phyloP scores from a whole-genome alignment of 352 stramenopile species.

The Phytophthora multivora region DNA sequence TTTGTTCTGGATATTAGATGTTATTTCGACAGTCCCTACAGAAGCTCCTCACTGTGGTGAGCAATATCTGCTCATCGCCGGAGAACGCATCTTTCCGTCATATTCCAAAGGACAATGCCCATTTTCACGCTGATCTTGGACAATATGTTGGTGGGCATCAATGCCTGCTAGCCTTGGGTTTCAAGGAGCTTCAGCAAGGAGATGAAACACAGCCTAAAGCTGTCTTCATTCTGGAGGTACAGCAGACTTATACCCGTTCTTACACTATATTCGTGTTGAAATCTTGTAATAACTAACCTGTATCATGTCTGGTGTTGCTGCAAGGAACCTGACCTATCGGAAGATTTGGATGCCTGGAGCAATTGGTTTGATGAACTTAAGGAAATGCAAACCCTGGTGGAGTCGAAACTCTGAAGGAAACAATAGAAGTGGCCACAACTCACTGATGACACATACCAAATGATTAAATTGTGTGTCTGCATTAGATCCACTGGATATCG shows the following conservation, averaged over 20 bases:
- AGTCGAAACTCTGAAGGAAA: constrained; percentile 34
- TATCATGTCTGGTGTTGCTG: constrained; percentile 3
- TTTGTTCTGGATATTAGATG: constrained; percentile 17
- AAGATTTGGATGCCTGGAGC: constrained; percentile 82
- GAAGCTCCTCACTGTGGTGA: constrained; percentile 59
- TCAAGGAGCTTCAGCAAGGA: constrained; percentile 63
- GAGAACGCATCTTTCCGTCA: constrained; percentile 74
- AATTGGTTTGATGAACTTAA: constrained; percentile 82
- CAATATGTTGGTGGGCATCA: constrained; percentile 65
- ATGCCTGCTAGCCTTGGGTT: constrained; percentile 74
- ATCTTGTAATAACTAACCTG: not conserved
- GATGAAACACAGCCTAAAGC: constrained; percentile 34
- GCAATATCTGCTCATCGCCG: constrained; percentile 70
- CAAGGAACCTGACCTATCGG: constrained; percentile 75
- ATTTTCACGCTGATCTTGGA: constrained; percentile 75
- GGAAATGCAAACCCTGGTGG: constrained; percentile 59
- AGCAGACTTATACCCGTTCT: not conserved
- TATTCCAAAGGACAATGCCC: constrained; percentile 71
- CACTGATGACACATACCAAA: not conserved
- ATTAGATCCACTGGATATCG: constrained; percentile 69
- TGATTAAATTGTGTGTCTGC: not conserved
- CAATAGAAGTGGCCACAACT: constrained; percentile 2
- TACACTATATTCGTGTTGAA: not conserved
- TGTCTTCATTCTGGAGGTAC: constrained; percentile 79
- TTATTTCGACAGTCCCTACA: constrained; percentile 43